phyloP scores from a whole-genome alignment of 768 basidiomycete species.

The Boletus fagicola region DNA sequence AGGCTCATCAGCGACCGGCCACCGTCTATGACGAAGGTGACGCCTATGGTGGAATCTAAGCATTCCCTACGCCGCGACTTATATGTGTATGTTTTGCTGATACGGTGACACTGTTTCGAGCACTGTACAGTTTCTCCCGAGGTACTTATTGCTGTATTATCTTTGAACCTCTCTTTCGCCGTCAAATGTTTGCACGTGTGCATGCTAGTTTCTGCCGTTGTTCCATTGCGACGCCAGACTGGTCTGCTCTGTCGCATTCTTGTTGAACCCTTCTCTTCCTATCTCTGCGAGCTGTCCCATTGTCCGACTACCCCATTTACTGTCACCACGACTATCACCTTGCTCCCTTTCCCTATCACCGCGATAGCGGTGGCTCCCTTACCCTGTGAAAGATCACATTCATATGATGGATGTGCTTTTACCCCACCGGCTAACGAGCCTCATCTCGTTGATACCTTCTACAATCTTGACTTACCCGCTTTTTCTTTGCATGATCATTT shows the following conservation, averaged over 20 bases:
- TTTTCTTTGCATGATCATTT: not conserved
- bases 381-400: constrained; percentile 19
- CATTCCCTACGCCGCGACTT: not conserved
- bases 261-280: not conserved
- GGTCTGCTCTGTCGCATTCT: constrained; percentile 25
- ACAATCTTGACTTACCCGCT: not conserved
- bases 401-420: constrained; percentile 23
- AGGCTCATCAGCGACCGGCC: constrained; percentile 40
- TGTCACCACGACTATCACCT: not conserved
- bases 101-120: constrained; percentile 9
- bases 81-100: constrained; percentile 12
- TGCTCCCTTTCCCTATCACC: not conserved
- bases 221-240: constrained; percentile 24
- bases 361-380: constrained; percentile 3
- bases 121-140: constrained; percentile 21
- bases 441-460: constrained; percentile 36
- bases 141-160: constrained; percentile 28
- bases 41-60: constrained; percentile 67
- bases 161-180: constrained; percentile 5
- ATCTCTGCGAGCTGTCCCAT: constrained; percentile 3
- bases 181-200: constrained; percentile 4
- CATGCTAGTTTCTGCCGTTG: constrained; percentile 27
- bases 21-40: constrained; percentile 61
- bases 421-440: constrained; percentile 35
- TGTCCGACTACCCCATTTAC: constrained; percentile 11